Percentiles rank a stretch among this genome's conserved stretches.
These are phyloP conservation scores for Ramichloridium luteum DNA, from an alignment of 2,329 filamentous ascomycete species.

Conservation along the genomic window DNA sequence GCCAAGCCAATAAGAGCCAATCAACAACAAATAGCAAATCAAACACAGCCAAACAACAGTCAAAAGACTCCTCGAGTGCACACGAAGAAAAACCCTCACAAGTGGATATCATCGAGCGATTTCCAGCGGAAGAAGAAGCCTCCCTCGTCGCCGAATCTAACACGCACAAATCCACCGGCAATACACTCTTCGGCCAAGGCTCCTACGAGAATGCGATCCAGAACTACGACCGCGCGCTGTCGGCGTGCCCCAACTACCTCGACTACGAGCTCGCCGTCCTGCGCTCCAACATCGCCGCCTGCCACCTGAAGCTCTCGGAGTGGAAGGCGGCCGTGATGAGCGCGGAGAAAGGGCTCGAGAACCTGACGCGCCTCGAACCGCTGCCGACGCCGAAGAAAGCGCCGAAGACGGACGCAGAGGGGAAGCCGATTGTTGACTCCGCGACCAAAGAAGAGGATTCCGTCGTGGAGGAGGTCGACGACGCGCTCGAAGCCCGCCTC, in stretches of 20 bases:
- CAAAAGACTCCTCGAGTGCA: not conserved
- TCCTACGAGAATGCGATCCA: constrained; percentile 67
- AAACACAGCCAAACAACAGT: constrained; percentile 3
- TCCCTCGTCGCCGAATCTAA: constrained; percentile 60
- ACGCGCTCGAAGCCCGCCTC: constrained; percentile 31
- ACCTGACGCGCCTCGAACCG: constrained; percentile 51
- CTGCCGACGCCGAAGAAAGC: constrained; percentile 19
- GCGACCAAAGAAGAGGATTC: constrained; percentile 22
- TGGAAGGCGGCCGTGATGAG: constrained; percentile 73
- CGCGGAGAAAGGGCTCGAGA: constrained; percentile 60
- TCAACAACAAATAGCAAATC: constrained; percentile 3
- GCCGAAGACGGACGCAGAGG: constrained; percentile 13
- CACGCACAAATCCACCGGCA: constrained; percentile 61
- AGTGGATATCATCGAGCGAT: constrained; percentile 16
- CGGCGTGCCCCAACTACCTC: constrained; percentile 69
- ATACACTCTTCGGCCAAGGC: constrained; percentile 60
- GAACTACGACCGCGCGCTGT: constrained; percentile 69
- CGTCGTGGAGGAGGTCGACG: constrained; percentile 40
- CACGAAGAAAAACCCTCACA: not conserved
- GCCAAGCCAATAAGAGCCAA: constrained; percentile 3
- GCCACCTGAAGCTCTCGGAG: constrained; percentile 69
- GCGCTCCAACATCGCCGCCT: constrained; percentile 79
- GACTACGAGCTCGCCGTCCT: constrained; percentile 82
- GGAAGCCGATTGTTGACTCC: constrained; percentile 8
- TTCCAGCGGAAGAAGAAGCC: constrained; percentile 34